Conservation (phyloP, 2,329 filamentous ascomycete species). For the Acrocalymma vagum region DNA sequence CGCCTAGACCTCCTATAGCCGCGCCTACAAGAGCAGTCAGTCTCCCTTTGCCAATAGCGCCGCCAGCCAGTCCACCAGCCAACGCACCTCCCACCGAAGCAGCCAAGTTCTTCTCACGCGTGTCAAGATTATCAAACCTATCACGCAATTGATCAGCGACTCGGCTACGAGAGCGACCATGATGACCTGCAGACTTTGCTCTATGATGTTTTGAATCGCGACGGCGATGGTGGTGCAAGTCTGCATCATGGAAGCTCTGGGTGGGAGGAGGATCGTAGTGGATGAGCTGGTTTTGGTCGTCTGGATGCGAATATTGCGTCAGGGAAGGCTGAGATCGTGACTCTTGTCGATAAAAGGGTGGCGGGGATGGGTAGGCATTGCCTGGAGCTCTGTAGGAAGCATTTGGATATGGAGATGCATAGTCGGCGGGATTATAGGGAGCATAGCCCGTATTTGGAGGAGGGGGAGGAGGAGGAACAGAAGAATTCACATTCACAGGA, state of each 20-base stretch:
- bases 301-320: conserved; percentile 18
- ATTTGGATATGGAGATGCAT: conserved; percentile 25
- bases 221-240: conserved; percentile 33
- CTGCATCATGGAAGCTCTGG: conserved; percentile 23
- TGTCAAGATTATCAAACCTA: conserved; percentile 45
- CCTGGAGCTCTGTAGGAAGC: conserved; percentile 25
- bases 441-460: conserved; percentile 31
- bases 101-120: conserved; percentile 41
- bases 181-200: conserved; percentile 45
- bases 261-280: conserved; percentile 23
- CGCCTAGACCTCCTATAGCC: conserved; percentile 44
- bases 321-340: conserved; percentile 45
- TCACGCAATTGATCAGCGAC: conserved; percentile 43
- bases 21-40: conserved; percentile 48
- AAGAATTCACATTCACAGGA: conserved; percentile 24
- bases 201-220: conserved; percentile 41
- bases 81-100: conserved; percentile 50
- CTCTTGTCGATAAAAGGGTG: conserved; percentile 43
- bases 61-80: conserved; percentile 46
- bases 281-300: conserved; percentile 23
- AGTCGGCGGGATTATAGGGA: conserved; percentile 43
- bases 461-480: conserved; percentile 33
- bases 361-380: conserved; percentile 38
- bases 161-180: conserved; percentile 42
- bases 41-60: conserved; percentile 39